Base-by-base conservation (phyloP, 2,329 filamentous ascomycete species). In the Dryadomyces sulphureus region DNA sequence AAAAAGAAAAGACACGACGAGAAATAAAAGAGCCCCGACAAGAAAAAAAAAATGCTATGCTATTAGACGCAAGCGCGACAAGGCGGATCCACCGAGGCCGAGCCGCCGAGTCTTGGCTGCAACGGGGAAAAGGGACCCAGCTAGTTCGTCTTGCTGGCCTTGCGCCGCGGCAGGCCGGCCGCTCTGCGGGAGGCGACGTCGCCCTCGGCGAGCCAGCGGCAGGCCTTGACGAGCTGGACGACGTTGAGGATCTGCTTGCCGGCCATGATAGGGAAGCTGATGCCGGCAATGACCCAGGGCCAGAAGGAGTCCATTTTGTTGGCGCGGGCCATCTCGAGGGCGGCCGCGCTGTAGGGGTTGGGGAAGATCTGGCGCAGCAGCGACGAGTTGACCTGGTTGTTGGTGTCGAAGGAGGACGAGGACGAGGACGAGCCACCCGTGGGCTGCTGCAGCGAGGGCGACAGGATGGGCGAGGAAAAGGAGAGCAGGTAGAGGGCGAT, bases 401-500 rank as follows among this genome's bases (percentile, higher is more conserved):
- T 82, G 7, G 78, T 75, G 56, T 81, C 19, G 14, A 36, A n/a
- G 19, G 67, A 52, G 78, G 67, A 53, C 77, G 74, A 41, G 66
- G 65, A 12, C n/a, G n/a, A n/a, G 27, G 62, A 65, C 45, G 68
- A 69, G 46, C 70, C 69, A 39, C 61, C 59, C 45, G 72, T 67
- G 51, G 78, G 72, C 56, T 77, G 68, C 51, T 81, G 79, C 45
- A 96, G 81, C 48, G 86, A 86, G 1, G 92, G 90, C 2, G 87
- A 92, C 46, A 96, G 77, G 34, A 80, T 76, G 2, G 90, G 90
- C 48, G 86, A 94, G 48, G 85, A 93, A 72, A 98, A 98, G 57
- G 89, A 95, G 49, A 98, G 81, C 45, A 98, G 83, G 68, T 98
- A 98, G 51, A 98, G 79, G 25, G 87, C 89, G 60, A 98, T 95